Percentiles rank a stretch among this genome's conserved stretches.
These are phyloP conservation scores for Coniochaeta hoffmannii DNA, from an alignment of 2,329 filamentous ascomycete genomes.

Conservation along the genomic window DNA sequence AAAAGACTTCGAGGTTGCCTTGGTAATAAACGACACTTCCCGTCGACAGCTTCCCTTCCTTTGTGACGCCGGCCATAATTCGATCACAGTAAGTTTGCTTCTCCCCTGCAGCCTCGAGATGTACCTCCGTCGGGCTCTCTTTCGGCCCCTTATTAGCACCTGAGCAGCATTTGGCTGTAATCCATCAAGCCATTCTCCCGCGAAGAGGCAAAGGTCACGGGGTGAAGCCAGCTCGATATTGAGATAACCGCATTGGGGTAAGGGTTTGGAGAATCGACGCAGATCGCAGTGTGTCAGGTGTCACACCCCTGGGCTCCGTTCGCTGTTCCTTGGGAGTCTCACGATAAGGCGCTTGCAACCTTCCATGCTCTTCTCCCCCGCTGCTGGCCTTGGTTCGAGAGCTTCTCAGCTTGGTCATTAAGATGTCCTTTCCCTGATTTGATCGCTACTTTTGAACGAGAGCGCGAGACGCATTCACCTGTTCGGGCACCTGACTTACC, in stretches of 20 bases:
- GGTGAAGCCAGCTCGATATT: not conserved
- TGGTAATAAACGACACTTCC: not conserved
- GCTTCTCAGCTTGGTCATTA: not conserved
- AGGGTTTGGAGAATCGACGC: not conserved
- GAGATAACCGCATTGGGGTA: not conserved
- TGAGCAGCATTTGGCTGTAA: not conserved
- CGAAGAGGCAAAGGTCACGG: not conserved
- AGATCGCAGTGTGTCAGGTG: not conserved
- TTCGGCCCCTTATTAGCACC: not conserved
- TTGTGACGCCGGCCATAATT: not conserved
- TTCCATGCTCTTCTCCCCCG: conserved; percentile 1
- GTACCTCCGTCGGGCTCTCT: not conserved
- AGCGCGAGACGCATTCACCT: not conserved
- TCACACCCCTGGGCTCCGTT: not conserved
- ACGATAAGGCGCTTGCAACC: not conserved
- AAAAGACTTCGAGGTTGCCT: not conserved
- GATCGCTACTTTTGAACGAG: too few relatives aligned
- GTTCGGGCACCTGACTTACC: not conserved
- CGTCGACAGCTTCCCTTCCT: not conserved
- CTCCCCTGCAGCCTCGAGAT: not conserved
- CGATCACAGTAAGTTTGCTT: not conserved
- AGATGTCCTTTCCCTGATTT: not conserved
- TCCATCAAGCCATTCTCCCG: not conserved
- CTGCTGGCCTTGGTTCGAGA: not conserved
- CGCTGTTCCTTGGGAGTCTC: not conserved